Base-by-base conservation (phyloP, 441 rosid genomes). In the Adansonia grandidieri region DNA sequence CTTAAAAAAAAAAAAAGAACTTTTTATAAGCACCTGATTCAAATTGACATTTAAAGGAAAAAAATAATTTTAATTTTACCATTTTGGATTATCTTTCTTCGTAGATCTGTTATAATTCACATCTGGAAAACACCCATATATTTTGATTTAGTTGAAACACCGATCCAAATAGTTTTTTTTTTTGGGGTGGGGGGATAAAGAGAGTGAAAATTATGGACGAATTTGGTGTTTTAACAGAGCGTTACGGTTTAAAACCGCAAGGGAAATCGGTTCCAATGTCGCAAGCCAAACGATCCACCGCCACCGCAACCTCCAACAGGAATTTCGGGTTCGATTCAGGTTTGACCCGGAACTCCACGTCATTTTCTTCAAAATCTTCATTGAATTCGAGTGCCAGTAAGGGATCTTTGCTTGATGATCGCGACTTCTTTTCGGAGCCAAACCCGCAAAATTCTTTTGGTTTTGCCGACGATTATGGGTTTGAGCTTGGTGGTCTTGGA, bases 181-280 rank as follows among this genome's bases (percentile, higher is more conserved):
- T 20, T 37, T 37, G 5, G 3, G 3, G 5, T 1, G 32, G 32
- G 32, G 32, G 32, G 1, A 9, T 58, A 58, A 2, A 13, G 9
- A 13, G 58, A 6, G 37, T 8, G 44, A 42, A 62, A 9, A 24
- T 1, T 0, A 92, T 95, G 99, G 99, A 96, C 66, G 92, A 91
- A 71, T 94, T 96, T 70, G 93, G 96, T 51, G 92, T 89, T 22
- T 85, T 94, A n/a, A 94, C 99, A 63, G 93, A 94, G 86, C 87
- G 91, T 13, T 94, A 81, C 57, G 97, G 99, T 74, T 78, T 96
- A 13, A 96, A 94, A 76, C 92, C 93, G 3, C 98, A 92, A 81
- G 97, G 97, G 0, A 94, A 92, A 88, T 89, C 97, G 53, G 90
- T 96, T 82, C 97, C 98, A 0, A 94, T 94, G 97, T 90, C 96